A percentile compares a stretch with the other conserved stretches of the same genome.
phyloP scores from a whole-genome alignment of 2,329 filamentous ascomycete genomes.

The Fusarium dlaminii region DNA sequence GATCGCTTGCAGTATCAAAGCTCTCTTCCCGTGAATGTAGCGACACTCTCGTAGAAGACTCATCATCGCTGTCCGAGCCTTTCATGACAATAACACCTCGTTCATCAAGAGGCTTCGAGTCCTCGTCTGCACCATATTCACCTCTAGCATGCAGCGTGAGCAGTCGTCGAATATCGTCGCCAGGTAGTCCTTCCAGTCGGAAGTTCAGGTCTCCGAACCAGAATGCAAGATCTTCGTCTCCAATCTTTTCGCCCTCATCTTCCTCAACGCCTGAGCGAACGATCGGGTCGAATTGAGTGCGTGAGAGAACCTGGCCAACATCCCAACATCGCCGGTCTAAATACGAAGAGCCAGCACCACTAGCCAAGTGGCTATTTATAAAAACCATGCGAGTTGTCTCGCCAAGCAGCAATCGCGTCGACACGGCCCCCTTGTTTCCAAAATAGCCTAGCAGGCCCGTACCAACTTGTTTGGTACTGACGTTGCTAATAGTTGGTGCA shows the following conservation, averaged over 20 bases:
- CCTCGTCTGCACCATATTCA: conserved; percentile 70
- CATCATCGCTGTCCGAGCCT: conserved; percentile 58
- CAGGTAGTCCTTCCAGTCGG: conserved; percentile 85
- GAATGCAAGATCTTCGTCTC: conserved; percentile 92
- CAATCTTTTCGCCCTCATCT: conserved; percentile 76
- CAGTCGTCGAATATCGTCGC: conserved; percentile 87
- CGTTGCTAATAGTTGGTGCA: conserved; percentile 77
- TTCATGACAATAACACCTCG: conserved; percentile 62
- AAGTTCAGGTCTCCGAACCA: conserved; percentile 99
- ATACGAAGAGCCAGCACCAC: conserved; percentile 79
- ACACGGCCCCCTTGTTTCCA: conserved; percentile 94
- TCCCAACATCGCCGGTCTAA: conserved; percentile 93
- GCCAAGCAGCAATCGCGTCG: conserved; percentile 82
- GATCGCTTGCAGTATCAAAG: conserved; percentile 53
- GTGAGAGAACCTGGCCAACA: conserved; percentile 76
- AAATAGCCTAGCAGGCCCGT: conserved; percentile 93
- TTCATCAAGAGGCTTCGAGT: conserved; percentile 54
- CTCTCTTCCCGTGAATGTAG: conserved; percentile 47
- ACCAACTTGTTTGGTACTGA: conserved; percentile 84
- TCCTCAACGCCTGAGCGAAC: conserved; percentile 70
- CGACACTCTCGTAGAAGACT: conserved; percentile 49
- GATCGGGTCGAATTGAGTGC: conserved; percentile 82
- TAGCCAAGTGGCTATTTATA: conserved; percentile 90
- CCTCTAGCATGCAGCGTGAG: conserved; percentile 84
- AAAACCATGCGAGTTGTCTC: conserved; percentile 92